Conservation (phyloP, 1,284 basidiomycete species). For the Pulveroboletus sp. region DNA sequence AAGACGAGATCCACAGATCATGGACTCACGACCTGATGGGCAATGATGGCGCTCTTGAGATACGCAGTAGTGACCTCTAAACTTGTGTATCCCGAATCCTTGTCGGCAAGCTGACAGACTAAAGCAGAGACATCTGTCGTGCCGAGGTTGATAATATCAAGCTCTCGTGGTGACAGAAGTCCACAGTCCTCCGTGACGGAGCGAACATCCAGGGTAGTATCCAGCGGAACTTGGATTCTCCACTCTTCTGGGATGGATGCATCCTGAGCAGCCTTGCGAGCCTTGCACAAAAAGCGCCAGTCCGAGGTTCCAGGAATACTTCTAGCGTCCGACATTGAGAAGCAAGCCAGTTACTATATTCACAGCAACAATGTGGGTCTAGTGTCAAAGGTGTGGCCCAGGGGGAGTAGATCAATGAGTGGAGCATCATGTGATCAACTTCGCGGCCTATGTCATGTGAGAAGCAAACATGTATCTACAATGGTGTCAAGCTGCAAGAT, state of each 20-base stretch:
- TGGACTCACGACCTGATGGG: conserved; percentile 74
- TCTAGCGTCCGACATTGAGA: conserved; percentile 11
- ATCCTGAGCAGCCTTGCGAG: conserved; percentile 24
- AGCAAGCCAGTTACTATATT: too few relatives aligned
- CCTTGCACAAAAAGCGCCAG: conserved; percentile 24
- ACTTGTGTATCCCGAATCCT: conserved; percentile 45
- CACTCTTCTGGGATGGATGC: conserved; percentile 30
- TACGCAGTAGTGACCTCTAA: conserved; percentile 74
- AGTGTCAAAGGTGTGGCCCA: too few relatives aligned
- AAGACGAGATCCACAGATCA: neutral
- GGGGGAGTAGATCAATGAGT: too few relatives aligned
- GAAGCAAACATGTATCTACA: too few relatives aligned
- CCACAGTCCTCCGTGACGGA: conserved; percentile 59
- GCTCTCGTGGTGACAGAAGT: conserved; percentile 57
- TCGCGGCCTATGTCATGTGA: too few relatives aligned
- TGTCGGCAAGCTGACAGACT: conserved; percentile 42
- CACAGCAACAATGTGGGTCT: too few relatives aligned
- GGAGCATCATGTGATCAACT: too few relatives aligned
- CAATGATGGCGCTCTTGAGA: conserved; percentile 77
- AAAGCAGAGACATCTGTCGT: conserved; percentile 40
- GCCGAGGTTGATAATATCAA: conserved; percentile 61
- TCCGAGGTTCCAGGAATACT: conserved; percentile 2
- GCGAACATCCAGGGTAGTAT: conserved; percentile 53
- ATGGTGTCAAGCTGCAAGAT: too few relatives aligned
- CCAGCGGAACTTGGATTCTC: conserved; percentile 39